These are phyloP conservation scores for Hypsizygus ulmarius DNA, from an alignment of 1,284 basidiomycete genomes.

Conservation along the genomic window DNA sequence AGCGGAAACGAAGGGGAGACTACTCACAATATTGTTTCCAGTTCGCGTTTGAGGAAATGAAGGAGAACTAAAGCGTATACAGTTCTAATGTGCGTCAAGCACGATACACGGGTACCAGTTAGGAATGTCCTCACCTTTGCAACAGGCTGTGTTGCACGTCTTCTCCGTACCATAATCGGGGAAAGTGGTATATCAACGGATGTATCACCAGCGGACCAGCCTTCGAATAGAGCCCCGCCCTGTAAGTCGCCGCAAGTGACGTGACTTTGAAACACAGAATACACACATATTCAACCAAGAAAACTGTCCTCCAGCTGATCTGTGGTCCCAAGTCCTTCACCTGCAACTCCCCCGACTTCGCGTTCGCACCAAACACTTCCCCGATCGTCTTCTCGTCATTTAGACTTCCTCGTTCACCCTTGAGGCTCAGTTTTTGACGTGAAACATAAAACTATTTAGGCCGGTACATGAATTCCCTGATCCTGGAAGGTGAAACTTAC, in stretches of 20 bases:
- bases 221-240: conserved; percentile 40
- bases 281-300: conserved; percentile 88
- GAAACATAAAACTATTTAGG: conserved; percentile 57
- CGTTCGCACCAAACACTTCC: conserved; percentile 52
- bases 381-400: conserved; percentile 61
- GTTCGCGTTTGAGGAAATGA: conserved; percentile 91
- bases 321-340: conserved; percentile 91
- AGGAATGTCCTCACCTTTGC: conserved; percentile 60
- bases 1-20: not conserved
- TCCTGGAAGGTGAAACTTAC: conserved; percentile 15
- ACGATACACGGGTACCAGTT: not conserved
- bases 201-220: conserved; percentile 90
- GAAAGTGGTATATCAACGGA: conserved; percentile 80
- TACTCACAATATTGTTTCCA: conserved; percentile 85
- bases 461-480: not conserved
- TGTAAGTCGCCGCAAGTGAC: not conserved
- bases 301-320: conserved; percentile 83
- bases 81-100: conserved; percentile 47
- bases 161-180: conserved; percentile 65
- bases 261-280: not conserved
- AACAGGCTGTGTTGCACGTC: conserved; percentile 71
- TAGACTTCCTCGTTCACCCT: conserved; percentile 58
- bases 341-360: conserved; percentile 59
- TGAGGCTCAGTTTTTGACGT: conserved; percentile 73
- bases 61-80: conserved; percentile 77